Evolutionary conservation across 306 rosid species (phyloP).

Genomic region (Trichosanthes truncata): DNA sequence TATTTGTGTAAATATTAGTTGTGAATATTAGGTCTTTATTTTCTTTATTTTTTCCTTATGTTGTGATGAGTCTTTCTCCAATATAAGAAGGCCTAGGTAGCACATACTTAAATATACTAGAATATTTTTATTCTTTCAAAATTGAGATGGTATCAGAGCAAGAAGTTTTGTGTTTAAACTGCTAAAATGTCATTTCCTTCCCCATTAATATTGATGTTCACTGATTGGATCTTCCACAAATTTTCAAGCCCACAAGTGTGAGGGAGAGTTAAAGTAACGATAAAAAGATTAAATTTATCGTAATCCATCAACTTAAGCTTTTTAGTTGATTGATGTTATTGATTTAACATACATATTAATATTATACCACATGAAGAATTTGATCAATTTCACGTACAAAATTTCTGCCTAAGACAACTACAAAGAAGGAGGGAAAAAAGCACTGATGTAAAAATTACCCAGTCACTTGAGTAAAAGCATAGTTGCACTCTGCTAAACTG

Average conservation of each 20-base stretch:
- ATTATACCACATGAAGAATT: neutral
- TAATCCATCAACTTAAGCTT: neutral
- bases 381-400: neutral
- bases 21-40: neutral
- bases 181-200: neutral
- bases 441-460: conserved; percentile 39
- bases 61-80: neutral
- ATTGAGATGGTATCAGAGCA: neutral
- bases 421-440: neutral
- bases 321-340: neutral
- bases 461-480: conserved; percentile 35
- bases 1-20: neutral
- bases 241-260: too few species aligned
- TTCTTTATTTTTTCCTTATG: neutral
- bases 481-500: conserved; percentile 47
- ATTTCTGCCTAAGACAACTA: neutral
- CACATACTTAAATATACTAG: neutral
- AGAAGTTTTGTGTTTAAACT: neutral
- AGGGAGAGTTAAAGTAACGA: neutral
- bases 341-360: neutral
- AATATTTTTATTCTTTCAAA: neutral
- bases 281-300: neutral
- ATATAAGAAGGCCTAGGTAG: neutral
- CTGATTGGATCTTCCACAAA: neutral
- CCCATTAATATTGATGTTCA: neutral